Conservation (phyloP, 257 asterid species). For the Gentiana macrophylla region DNA sequence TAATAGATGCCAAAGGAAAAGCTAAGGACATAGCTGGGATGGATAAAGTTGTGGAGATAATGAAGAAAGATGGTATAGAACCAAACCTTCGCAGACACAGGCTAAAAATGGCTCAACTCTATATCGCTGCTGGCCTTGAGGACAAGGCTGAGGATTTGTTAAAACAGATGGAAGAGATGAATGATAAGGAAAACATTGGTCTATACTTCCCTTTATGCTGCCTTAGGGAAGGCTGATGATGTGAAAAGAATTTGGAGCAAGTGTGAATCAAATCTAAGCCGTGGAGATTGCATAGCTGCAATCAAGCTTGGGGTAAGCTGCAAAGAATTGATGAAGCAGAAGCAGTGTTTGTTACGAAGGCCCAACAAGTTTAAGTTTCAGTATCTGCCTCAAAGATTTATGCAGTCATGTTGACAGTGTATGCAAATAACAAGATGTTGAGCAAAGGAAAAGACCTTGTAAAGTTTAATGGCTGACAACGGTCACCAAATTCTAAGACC, state of each 20-base stretch:
- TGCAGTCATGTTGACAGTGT: slow-evolving; percentile 35
- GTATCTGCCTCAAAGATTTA: slow-evolving; percentile 30
- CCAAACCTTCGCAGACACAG: slow-evolving; percentile 22
- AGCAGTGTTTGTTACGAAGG: slow-evolving; percentile 32
- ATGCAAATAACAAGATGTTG: slow-evolving; percentile 44
- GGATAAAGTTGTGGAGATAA: slow-evolving; percentile 54
- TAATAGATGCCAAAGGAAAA: slow-evolving; percentile 54
- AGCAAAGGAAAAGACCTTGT: slow-evolving; percentile 63
- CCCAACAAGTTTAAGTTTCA: slow-evolving; percentile 26
- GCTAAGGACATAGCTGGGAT: slow-evolving; percentile 51
- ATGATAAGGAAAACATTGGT: slow-evolving; percentile 30
- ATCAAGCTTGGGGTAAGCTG: slow-evolving; percentile 65
- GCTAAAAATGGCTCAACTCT: slow-evolving; percentile 30
- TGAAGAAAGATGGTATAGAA: slow-evolving; percentile 51
- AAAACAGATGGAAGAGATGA: slow-evolving; percentile 55
- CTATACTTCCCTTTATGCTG: slow-evolving; percentile 57
- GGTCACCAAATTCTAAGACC: slow-evolving; percentile 43
- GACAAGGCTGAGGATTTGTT: slow-evolving; percentile 55
- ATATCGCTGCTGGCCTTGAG: slow-evolving; percentile 32
- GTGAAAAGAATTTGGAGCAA: slow-evolving; percentile 59
- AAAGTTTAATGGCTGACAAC: slow-evolving; percentile 44
- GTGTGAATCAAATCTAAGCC: slow-evolving; percentile 43
- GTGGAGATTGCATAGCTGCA: slow-evolving; percentile 39
- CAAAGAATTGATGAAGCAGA: slow-evolving; percentile 52
- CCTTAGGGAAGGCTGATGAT: slow-evolving; percentile 46